Conservation (phyloP, 2,329 filamentous ascomycete genomes). For the Colletotrichum abscissum region DNA sequence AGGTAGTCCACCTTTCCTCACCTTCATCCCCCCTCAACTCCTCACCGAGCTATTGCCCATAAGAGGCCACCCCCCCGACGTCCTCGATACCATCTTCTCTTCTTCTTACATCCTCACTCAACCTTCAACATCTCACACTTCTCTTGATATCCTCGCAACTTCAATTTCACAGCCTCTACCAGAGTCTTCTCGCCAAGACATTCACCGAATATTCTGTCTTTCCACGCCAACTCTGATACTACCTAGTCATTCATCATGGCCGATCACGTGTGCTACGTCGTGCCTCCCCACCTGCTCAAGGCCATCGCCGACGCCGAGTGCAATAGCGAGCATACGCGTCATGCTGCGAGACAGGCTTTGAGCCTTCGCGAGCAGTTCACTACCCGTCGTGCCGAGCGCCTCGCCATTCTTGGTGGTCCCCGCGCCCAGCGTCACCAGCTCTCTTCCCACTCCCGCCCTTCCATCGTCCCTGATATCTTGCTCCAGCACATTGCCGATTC, state of each 20-base stretch:
- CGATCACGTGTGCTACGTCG: conserved; percentile 50
- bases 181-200: not conserved
- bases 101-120: not conserved
- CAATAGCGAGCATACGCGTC: conserved; percentile 50
- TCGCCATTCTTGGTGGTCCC: conserved; percentile 47
- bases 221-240: not conserved
- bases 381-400: conserved; percentile 46
- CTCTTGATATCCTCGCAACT: not conserved
- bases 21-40: not conserved
- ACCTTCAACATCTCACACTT: not conserved
- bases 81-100: not conserved
- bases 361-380: conserved; percentile 45
- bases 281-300: conserved; percentile 58
- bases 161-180: not conserved
- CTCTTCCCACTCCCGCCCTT: conserved; percentile 15
- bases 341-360: conserved; percentile 50
- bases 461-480: conserved; percentile 15
- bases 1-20: not conserved
- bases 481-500: conserved; percentile 16
- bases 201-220: not conserved
- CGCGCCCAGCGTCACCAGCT: conserved; percentile 41
- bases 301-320: conserved; percentile 52
- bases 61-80: not conserved
- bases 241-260: conserved; percentile 8
- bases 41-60: not conserved